Evolutionary conservation across 495 filamentous ascomycete species (phyloP).

Genomic region (Penicillium silybi): DNA sequence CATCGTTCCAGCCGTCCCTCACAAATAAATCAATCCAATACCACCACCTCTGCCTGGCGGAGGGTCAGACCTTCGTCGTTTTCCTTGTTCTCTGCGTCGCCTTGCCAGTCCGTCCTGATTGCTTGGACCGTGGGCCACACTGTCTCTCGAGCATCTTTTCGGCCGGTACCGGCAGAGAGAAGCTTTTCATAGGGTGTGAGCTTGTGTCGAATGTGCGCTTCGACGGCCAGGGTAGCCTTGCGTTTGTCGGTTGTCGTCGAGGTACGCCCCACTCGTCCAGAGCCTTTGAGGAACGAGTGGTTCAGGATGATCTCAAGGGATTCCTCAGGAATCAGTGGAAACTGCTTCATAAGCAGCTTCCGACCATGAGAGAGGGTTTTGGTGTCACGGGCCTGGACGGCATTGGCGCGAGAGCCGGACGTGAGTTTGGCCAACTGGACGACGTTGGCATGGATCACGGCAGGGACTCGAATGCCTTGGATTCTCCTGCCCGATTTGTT

Average conservation of each 20-base stretch:
- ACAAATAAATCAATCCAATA: background rate
- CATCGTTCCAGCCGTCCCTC: background rate
- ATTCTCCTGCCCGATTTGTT: constrained; percentile 29
- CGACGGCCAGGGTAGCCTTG: constrained; percentile 42
- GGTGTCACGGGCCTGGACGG: constrained; percentile 34
- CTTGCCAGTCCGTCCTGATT: constrained; percentile 33
- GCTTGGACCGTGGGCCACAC: constrained; percentile 26
- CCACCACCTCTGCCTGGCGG: background rate
- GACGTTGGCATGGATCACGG: constrained; percentile 32
- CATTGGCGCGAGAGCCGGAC: constrained; percentile 36
- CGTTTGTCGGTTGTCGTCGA: constrained; percentile 28
- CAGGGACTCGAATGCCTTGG: constrained; percentile 46
- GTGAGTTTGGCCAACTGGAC: constrained; percentile 29
- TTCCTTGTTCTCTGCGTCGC: background rate
- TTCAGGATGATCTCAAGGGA: constrained; percentile 36
- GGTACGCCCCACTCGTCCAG: constrained; percentile 47
- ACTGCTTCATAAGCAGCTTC: constrained; percentile 31
- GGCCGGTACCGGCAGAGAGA: constrained; percentile 22
- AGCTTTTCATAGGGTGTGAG: constrained; percentile 46
- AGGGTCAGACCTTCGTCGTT: background rate
- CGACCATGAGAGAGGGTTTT: constrained; percentile 30
- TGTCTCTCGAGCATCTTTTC: constrained; percentile 21
- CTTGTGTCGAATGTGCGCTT: constrained; percentile 49
- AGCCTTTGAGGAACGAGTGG: constrained; percentile 47
- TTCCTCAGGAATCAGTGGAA: constrained; percentile 40